These are phyloP conservation scores for Lactarius pseudohatsudake DNA, from an alignment of 768 basidiomycete genomes.

Conservation along the genomic window DNA sequence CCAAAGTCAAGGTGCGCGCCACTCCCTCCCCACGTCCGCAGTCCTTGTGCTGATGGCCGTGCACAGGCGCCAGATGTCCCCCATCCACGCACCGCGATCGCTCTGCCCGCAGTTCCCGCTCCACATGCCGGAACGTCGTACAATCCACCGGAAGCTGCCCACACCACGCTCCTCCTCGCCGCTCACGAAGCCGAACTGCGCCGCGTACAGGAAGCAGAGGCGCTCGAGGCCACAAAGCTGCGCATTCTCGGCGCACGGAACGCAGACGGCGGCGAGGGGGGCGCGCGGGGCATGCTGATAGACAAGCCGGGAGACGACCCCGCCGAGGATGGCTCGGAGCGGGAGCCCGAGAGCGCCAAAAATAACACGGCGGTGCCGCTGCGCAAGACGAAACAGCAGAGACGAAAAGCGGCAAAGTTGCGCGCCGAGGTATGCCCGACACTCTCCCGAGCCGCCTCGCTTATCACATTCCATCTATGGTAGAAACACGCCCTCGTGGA, in stretches of 20 bases:
- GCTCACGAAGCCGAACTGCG: conserved; percentile 69
- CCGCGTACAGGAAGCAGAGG: conserved; percentile 52
- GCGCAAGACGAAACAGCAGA: conserved; percentile 65
- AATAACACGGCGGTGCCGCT: conserved; percentile 41
- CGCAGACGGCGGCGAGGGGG: conserved; percentile 35
- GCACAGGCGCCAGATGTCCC: conserved; percentile 48
- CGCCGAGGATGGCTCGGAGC: conserved; percentile 23
- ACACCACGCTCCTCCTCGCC: conserved; percentile 64
- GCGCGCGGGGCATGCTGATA: conserved; percentile 65
- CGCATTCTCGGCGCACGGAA: conserved; percentile 53
- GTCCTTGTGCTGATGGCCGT: background rate
- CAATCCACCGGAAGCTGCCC: conserved; percentile 75
- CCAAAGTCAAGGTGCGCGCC: conserved; percentile 52
- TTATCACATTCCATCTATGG: background rate
- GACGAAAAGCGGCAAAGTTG: conserved; percentile 61
- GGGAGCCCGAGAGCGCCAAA: conserved; percentile 33
- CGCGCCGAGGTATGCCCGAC: conserved; percentile 57
- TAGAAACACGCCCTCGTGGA: conserved; percentile 68
- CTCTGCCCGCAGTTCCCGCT: conserved; percentile 60
- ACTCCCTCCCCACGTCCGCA: background rate
- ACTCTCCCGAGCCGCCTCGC: background rate
- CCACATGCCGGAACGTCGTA: conserved; percentile 89
- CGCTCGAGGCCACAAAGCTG: conserved; percentile 51
- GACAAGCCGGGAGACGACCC: conserved; percentile 47
- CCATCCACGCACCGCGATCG: conserved; percentile 53